Percentiles rank a stretch among this genome's conserved stretches.
Evolutionary conservation across 441 rosid genomes (phyloP).

Genomic region (Erodium trifolium): DNA sequence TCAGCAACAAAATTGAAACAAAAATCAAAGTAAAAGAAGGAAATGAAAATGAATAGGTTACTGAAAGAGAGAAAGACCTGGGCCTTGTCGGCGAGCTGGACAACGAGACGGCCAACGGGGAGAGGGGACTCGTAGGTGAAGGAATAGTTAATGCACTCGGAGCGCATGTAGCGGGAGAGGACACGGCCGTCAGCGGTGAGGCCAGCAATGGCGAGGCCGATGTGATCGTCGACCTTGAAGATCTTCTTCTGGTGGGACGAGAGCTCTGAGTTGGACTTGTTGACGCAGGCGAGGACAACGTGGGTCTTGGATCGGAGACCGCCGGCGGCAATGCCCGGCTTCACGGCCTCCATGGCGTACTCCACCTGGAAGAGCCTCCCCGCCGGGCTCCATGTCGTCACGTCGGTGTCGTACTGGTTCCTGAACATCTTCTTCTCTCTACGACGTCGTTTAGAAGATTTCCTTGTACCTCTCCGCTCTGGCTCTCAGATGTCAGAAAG

Average conservation of each 20-base stretch:
- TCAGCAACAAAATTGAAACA: neutral
- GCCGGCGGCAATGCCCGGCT: constrained; percentile 95
- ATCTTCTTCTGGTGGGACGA: constrained; percentile 96
- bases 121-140: constrained; percentile 87
- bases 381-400: constrained; percentile 93
- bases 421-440: constrained; percentile 55
- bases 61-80: constrained; percentile 38
- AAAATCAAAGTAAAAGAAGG: neutral
- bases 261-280: constrained; percentile 85
- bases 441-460: neutral
- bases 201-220: constrained; percentile 91
- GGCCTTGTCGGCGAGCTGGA: constrained; percentile 95
- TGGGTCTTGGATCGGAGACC: constrained; percentile 94
- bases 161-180: constrained; percentile 86
- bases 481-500: too few species aligned
- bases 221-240: constrained; percentile 94
- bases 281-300: constrained; percentile 74
- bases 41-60: neutral
- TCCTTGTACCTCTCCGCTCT: too few species aligned
- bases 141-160: constrained; percentile 77
- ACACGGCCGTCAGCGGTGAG: constrained; percentile 97
- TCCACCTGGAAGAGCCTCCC: constrained; percentile 89
- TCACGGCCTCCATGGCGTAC: constrained; percentile 98
- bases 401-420: constrained; percentile 96
- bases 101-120: constrained; percentile 91